Evolutionary conservation across 2,329 filamentous ascomycete genomes (phyloP), one percentile per base, ranked within the genome.

Genomic region (Dichotomopilus funicola): DNA sequence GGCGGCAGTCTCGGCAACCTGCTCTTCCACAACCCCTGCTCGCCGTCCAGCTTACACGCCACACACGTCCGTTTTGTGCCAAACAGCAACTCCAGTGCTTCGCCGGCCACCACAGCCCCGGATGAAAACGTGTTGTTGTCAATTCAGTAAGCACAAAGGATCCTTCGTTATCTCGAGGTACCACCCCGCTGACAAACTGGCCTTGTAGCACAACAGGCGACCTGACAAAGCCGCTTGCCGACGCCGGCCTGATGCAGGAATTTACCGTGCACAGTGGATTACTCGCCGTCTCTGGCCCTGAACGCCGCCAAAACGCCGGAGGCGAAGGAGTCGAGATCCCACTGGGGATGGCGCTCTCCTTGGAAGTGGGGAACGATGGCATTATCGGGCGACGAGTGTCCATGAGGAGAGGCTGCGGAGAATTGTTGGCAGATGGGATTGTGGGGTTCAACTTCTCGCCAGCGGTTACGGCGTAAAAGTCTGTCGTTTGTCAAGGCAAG

Each of bases 381-480:
- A 66, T 66, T 58, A 65, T 66, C 36, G 64, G 64, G 4, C 55
- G 64, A 12, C 52, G 64, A 19, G 63, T 65, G n/a, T 62, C 62
- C 31, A 61, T 66, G 61, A 51, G 47, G 31, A 44, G 41, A 8
- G 58, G 49, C 0, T 47, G 43, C 4, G 19, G 19, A 27, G 46
- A 57, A 41, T 10, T 64, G 36, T 35, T 65, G 19, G 64, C 53
- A 2, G 64, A 66, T 33, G 64, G 64, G 9, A 63, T 66, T 31
- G 62, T 66, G 1, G 64, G 64, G 43, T 65, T 61, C 27, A 66
- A 66, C 38, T 61, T 51, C n/a, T 2, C 13, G 31, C 51, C 51
- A 19, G 38, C 9, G n/a, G 27, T 36, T 12, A 10, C n/a, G 27
- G 27, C 11, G 49, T 9, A 5, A 1, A 10, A 40, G 9, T 36